phyloP scores from a whole-genome alignment of 2,329 filamentous ascomycete genomes.

The Grosmannia penicillata region DNA sequence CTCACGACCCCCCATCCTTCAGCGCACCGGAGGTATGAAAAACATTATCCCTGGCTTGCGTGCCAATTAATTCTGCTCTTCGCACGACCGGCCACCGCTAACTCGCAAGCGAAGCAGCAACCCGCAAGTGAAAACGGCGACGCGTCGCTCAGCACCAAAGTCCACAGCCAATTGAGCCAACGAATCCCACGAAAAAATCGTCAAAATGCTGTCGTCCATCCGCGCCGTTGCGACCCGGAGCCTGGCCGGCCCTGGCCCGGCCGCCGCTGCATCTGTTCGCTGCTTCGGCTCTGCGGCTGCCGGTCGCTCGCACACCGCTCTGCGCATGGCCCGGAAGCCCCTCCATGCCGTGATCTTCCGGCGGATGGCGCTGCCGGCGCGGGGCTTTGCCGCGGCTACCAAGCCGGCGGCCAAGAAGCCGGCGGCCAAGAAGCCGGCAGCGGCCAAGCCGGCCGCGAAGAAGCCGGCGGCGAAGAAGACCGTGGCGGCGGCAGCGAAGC shows the following conservation, averaged over 20 bases:
- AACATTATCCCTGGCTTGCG: no score
- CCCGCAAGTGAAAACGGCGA: no score
- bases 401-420: constrained; percentile 13
- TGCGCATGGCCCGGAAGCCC: no score
- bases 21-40: no score
- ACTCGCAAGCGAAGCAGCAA: no score
- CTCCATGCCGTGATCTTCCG: no score
- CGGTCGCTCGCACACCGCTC: constrained; percentile 7
- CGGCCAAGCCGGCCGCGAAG: constrained; percentile 10
- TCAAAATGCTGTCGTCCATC: constrained; percentile 8
- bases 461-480: constrained; percentile 12
- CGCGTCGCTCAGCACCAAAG: neutral
- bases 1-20: no score
- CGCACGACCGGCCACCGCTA: no score
- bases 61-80: no score
- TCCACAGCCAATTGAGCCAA: neutral
- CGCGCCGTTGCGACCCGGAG: constrained; percentile 5
- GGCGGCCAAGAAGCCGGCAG: constrained; percentile 13
- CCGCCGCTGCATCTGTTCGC: neutral
- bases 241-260: neutral
- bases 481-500: constrained; percentile 14
- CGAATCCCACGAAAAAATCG: neutral
- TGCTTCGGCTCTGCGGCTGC: neutral
- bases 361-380: constrained; percentile 1
- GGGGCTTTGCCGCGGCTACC: constrained; percentile 3